Evolutionary conservation across 73 alveolate genomes (phyloP), one percentile per base, ranked within the genome.

Genomic region (Paramecium primaurelia): DNA sequence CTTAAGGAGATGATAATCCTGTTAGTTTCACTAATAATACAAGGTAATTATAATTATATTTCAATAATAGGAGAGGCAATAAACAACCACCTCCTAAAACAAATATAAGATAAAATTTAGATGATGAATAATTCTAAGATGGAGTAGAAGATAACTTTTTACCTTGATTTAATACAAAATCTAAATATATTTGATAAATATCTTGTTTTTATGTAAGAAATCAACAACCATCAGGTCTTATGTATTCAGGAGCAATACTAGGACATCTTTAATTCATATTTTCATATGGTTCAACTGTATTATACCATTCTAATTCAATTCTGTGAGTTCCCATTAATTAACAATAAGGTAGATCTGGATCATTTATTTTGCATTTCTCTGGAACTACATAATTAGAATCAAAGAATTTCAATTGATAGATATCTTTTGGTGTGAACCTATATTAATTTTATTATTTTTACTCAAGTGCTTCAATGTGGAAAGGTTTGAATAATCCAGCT

Each of bases 211-310:
- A 1, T 16, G 25, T 8, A n/a, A 30, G 8, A 36, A 36, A 26
- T 97, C 98, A 97, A 77, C 99, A 97, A 3, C 99, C 99, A 37
- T 88, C 96, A 28, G 98, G 96, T 80, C 99, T 97, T 87, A 58
- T 40, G 58, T 92, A 97, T 60, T 95, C 95, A 11, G 99, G 99
- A 4, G 98, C 96, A 34, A 92, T 71, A 30, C 97, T 86, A n/a
- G 99, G 98, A 93, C 99, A 98, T 75, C 59, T 83, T 84, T 98
- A 99, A 86, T 97, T 93, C 99, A 98, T 98, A 92, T 97, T 94
- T 12, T 71, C 92, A 93, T 98, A 98, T 9, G 99, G 99, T 6
- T 83, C 93, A 54, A 97, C 92, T 5, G 98, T 96, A 34, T 95
- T 80, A 88, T 93, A 97, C 30, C 91, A 71, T 51, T 95, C 96